Evolutionary conservation across 345 rosid species (phyloP).

Genomic region (Brassica cretica): DNA sequence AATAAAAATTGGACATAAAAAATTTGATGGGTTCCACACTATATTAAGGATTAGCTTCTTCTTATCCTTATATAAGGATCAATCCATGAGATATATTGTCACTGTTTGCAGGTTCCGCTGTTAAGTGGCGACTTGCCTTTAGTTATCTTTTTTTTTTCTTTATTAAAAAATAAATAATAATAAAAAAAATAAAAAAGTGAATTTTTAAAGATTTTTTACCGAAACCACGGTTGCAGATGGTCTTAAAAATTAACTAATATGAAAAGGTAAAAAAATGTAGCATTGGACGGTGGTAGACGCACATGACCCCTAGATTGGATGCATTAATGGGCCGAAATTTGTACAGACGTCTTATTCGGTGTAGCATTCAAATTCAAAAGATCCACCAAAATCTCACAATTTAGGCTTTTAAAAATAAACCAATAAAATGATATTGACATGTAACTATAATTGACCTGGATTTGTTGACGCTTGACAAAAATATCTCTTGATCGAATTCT

Average conservation of each 20-base stretch:
- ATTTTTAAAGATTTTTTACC: too few species aligned
- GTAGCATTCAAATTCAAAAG: background rate
- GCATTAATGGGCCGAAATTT: conserved; percentile 13
- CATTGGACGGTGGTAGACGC: conserved; percentile 24
- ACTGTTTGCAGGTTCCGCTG: too few species aligned
- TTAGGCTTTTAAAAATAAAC: background rate
- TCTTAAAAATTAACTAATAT: background rate
- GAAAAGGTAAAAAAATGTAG: background rate
- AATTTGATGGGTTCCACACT: too few species aligned
- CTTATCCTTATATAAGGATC: too few species aligned
- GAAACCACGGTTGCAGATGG: too few species aligned
- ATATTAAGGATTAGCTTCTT: too few species aligned
- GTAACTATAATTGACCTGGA: background rate
- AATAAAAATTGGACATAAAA: too few species aligned
- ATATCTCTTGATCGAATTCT: background rate
- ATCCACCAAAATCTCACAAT: conserved; percentile 4
- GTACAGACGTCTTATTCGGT: conserved; percentile 6
- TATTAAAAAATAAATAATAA: too few species aligned
- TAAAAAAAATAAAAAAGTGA: too few species aligned
- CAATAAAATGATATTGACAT: conserved; percentile 9
- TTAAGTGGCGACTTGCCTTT: too few species aligned
- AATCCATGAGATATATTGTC: too few species aligned
- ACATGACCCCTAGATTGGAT: background rate
- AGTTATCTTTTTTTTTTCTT: too few species aligned
- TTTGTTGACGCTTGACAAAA: background rate